Evolutionary conservation across 2,329 filamentous ascomycete genomes (phyloP), one percentile per base, ranked within the genome.

Genomic region (Xylariales sp.): DNA sequence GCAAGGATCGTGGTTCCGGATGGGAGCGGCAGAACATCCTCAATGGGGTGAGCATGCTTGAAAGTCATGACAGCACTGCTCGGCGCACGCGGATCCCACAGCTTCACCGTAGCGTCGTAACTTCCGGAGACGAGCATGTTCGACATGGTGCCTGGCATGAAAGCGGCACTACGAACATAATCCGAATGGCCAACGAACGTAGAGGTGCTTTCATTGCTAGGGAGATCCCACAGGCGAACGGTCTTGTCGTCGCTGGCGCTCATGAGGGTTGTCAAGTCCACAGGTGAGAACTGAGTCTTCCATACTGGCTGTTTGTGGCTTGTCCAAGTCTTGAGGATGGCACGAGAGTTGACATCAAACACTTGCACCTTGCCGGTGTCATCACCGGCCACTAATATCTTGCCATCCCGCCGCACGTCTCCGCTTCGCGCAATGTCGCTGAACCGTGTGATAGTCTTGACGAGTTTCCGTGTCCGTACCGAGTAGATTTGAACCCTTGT

Each of bases 381-480:
- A 51, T 96, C 91, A 53, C 91, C 91, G 21, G 91, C 89, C 24
- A 94, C 84, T 51, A 98, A 66, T 40, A 98, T 85, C 44, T 88
- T 79, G 28, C 90, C 91, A 66, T 98, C 93, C 40, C 82, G 76
- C 42, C 93, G 80, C 46, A 97, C 84, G 57, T 95, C 88, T 44
- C 88, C 93, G 52, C 86, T 87, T 54, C 91, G 86, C 44, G 89
- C 91, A 49, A 90, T 84, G 58, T 95, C 88, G 56, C 90, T 85
- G 61, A 98, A 97, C 43, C 93, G 81, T 44, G 88, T 89, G 54
- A 98, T 93, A 8, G 89, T 95, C 70, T 95, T 95, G 55, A 95
- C 70, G 10, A 93, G 77, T 65, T 96, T 95, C 42, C 91, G 82
- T 29, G 89, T 95, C 58, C 88, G 85, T 55, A 87, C 87, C 36